Conservation (phyloP, 2,329 filamentous ascomycete genomes). For the Cladosporium sp. region DNA sequence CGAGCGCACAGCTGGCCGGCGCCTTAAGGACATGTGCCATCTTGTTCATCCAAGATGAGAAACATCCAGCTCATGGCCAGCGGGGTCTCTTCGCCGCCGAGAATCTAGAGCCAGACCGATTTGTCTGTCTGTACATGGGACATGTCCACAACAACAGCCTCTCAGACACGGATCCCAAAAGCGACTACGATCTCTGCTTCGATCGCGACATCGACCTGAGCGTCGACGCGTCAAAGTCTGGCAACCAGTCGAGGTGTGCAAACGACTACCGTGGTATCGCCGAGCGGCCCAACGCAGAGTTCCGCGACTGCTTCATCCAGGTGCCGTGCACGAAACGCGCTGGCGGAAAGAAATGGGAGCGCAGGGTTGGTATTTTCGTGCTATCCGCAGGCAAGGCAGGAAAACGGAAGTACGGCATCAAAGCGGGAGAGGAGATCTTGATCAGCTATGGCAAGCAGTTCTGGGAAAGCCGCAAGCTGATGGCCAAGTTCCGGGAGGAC, state of each 20-base stretch:
- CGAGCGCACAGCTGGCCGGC: constrained; percentile 17
- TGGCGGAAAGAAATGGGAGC: constrained; percentile 39
- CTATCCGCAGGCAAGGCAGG: constrained; percentile 46
- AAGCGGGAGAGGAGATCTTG: constrained; percentile 47
- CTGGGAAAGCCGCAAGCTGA: constrained; percentile 30
- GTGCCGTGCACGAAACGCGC: constrained; percentile 34
- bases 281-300: constrained; percentile 36
- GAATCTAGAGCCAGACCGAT: constrained; percentile 40
- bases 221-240: constrained; percentile 45
- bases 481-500: constrained; percentile 25
- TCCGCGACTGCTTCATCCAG: constrained; percentile 34
- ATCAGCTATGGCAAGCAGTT: constrained; percentile 49
- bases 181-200: constrained; percentile 50
- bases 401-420: constrained; percentile 44
- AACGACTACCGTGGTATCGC: constrained; percentile 52
- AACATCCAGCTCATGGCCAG: constrained; percentile 48
- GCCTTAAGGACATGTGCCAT: constrained; percentile 41
- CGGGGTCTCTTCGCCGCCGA: constrained; percentile 45
- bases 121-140: constrained; percentile 50
- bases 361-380: constrained; percentile 49
- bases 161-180: constrained; percentile 40
- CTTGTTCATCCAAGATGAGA: constrained; percentile 34
- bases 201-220: constrained; percentile 47
- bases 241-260: constrained; percentile 51
- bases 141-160: constrained; percentile 43